phyloP scores from a whole-genome alignment of 495 filamentous ascomycete genomes.

The Xylaria curta region DNA sequence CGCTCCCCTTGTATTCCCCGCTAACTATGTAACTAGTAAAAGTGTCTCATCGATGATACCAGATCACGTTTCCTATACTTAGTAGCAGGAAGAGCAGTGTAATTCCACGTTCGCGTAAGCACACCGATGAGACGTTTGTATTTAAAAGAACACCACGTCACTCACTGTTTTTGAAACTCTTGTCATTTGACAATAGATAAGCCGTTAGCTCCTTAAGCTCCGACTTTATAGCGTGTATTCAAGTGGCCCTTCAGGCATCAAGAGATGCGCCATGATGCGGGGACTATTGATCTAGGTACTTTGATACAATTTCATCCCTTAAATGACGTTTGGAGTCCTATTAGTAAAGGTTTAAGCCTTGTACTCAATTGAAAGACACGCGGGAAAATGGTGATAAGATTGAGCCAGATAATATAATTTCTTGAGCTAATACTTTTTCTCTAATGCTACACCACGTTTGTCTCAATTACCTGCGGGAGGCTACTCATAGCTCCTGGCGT shows the following conservation, averaged over 20 bases:
- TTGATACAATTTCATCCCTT: background rate
- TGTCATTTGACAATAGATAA: background rate
- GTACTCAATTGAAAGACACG: background rate
- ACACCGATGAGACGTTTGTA: background rate
- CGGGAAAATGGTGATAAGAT: background rate
- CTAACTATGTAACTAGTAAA: background rate
- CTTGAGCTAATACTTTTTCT: background rate
- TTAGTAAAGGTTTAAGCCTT: background rate
- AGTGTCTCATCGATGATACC: slow-evolving; percentile 5
- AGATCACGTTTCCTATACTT: slow-evolving; percentile 12
- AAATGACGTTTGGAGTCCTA: background rate
- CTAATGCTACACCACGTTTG: background rate
- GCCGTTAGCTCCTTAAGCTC: background rate
- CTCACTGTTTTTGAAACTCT: background rate
- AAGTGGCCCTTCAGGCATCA: background rate
- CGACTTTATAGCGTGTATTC: background rate
- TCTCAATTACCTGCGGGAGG: background rate
- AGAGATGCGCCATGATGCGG: background rate
- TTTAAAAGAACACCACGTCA: background rate
- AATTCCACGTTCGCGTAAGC: slow-evolving; percentile 19
- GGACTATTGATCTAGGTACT: background rate
- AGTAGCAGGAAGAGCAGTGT: background rate
- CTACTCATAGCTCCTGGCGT: too few relatives aligned
- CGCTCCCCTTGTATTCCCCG: slow-evolving; percentile 17
- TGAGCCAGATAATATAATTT: background rate